These are phyloP conservation scores for Nemania sp. DNA, from an alignment of 2,329 filamentous ascomycete species.

Conservation along the genomic window DNA sequence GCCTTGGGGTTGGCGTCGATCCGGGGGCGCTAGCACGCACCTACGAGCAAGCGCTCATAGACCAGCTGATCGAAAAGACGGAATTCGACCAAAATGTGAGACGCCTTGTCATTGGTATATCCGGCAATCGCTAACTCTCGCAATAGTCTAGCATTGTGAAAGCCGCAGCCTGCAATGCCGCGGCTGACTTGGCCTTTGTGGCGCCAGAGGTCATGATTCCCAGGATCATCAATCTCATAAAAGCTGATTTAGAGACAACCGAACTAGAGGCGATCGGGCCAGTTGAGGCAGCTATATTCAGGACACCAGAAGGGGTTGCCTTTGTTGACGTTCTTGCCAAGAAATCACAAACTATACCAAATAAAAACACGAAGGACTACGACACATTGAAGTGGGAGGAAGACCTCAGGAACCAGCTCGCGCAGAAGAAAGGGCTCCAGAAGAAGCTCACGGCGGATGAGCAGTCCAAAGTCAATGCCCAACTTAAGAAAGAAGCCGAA, in stretches of 20 bases:
- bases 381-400: constrained; percentile 97
- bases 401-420: constrained; percentile 82
- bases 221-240: constrained; percentile 74
- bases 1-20: constrained; percentile 78
- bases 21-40: constrained; percentile 76
- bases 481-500: constrained; percentile 81
- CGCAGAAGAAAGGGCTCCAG: constrained; percentile 88
- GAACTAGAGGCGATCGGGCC: constrained; percentile 77
- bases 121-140: constrained; percentile 21
- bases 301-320: constrained; percentile 83
- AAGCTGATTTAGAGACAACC: constrained; percentile 70
- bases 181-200: constrained; percentile 91
- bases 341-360: constrained; percentile 71
- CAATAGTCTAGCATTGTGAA: constrained; percentile 53
- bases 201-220: constrained; percentile 82
- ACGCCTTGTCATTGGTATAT: neutral
- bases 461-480: constrained; percentile 85
- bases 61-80: constrained; percentile 67
- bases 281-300: constrained; percentile 89
- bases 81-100: constrained; percentile 43
- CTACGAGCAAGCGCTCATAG: constrained; percentile 66
- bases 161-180: constrained; percentile 78
- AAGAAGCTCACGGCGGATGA: constrained; percentile 93
- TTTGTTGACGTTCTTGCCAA: constrained; percentile 92
- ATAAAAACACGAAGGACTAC: constrained; percentile 94